phyloP scores from a whole-genome alignment of 768 basidiomycete genomes.

The Lentinula aciculospora region DNA sequence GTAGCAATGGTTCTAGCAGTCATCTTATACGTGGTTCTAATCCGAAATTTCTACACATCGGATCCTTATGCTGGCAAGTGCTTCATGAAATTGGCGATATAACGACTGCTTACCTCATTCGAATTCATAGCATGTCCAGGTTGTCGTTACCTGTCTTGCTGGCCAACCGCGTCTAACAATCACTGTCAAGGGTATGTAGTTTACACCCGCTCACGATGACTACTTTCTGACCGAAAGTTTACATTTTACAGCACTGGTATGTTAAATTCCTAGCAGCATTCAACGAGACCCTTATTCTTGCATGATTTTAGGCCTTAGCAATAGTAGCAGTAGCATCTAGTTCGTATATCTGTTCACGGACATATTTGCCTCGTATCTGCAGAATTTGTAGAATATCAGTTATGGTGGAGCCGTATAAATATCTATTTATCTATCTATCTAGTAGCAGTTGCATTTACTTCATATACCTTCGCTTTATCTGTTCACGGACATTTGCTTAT shows the following conservation, averaged over 20 bases:
- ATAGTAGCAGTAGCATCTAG: neutral
- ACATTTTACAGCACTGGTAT: conserved; percentile 2
- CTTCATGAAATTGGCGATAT: conserved; percentile 1
- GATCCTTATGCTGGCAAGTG: conserved; percentile 77
- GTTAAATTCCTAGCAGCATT: neutral
- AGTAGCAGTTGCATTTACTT: neutral
- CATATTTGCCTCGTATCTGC: no score
- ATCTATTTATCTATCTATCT: no score
- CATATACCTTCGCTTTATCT: neutral
- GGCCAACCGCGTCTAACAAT: conserved; percentile 71
- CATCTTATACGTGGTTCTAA: conserved; percentile 76
- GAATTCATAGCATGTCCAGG: conserved; percentile 71
- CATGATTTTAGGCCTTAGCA: neutral
- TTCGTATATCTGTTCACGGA: neutral
- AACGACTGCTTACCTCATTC: neutral
- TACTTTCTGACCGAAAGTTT: neutral
- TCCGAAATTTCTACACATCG: conserved; percentile 84
- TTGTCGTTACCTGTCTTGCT: conserved; percentile 87
- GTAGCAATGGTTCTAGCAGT: conserved; percentile 71
- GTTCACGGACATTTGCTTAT: neutral
- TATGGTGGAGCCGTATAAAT: no score
- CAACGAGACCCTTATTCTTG: neutral
- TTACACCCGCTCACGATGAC: neutral
- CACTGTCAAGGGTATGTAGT: conserved; percentile 52
- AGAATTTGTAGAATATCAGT: no score